Percentiles rank a stretch among this genome's conserved stretches.
These are phyloP conservation scores for Pneumocystis carinii DNA, from an alignment of 1,139 yeast species.

Conservation along the genomic window DNA sequence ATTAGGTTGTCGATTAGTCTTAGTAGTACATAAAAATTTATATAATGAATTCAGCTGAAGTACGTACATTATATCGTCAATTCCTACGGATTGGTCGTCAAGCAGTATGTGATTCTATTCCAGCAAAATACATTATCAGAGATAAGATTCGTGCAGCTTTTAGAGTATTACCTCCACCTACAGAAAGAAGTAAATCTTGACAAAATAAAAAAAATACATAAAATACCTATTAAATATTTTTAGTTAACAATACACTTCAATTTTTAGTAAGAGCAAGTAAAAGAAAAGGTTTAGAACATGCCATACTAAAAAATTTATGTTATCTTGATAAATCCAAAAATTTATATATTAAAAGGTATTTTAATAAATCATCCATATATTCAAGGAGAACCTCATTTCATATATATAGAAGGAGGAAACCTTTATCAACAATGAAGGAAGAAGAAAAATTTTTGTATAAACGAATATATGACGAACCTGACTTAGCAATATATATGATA, in stretches of 20 bases:
- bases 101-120: conserved; percentile 1
- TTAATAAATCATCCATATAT: not conserved
- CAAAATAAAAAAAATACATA: not conserved
- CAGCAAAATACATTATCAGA: not conserved
- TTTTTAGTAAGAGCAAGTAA: conserved; percentile 15
- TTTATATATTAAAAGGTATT: not conserved
- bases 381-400: not conserved
- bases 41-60: not conserved
- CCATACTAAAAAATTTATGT: conserved; percentile 14
- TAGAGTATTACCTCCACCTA: not conserved
- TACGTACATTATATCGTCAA: conserved; percentile 2
- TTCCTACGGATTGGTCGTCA: not conserved
- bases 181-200: not conserved
- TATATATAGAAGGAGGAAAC: conserved; percentile 1
- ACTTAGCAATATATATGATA: not conserved
- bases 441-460: not conserved
- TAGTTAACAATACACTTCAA: conserved; percentile 13
- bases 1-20: not conserved
- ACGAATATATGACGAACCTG: not conserved
- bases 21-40: not conserved
- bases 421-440: not conserved
- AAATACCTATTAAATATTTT: not conserved
- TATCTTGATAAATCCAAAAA: conserved; percentile 9
- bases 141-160: conserved; percentile 1
- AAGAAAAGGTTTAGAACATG: conserved; percentile 15